These are phyloP conservation scores for Thielaviopsis ethacetica DNA, from an alignment of 2,329 filamentous ascomycete genomes.

Conservation along the genomic window DNA sequence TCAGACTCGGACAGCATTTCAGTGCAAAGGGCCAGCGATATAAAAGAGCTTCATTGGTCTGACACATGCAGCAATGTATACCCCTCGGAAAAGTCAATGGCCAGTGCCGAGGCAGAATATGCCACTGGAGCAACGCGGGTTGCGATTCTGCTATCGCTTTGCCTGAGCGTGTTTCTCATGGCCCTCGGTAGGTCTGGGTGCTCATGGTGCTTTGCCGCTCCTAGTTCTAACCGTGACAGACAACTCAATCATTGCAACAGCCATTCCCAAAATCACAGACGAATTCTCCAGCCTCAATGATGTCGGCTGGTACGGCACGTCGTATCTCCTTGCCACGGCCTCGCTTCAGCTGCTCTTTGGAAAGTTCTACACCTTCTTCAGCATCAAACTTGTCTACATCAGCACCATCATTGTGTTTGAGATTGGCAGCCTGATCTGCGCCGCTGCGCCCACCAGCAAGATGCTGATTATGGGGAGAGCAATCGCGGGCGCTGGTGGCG, in stretches of 20 bases:
- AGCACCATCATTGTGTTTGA: slow-evolving; percentile 25
- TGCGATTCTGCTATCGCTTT: slow-evolving; percentile 17
- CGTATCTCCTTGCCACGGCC: slow-evolving; percentile 26
- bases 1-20: too few species aligned
- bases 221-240: slow-evolving; percentile 14
- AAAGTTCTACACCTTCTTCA: slow-evolving; percentile 29
- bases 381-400: slow-evolving; percentile 26
- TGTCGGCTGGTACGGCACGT: slow-evolving; percentile 33
- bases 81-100: background rate
- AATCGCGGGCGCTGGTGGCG: slow-evolving; percentile 24
- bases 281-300: slow-evolving; percentile 28
- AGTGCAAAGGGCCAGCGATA: too few species aligned
- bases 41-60: too few species aligned
- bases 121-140: background rate
- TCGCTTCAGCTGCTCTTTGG: slow-evolving; percentile 25
- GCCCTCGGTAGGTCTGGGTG: slow-evolving; percentile 20
- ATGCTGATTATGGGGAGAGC: slow-evolving; percentile 22
- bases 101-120: background rate
- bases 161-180: slow-evolving; percentile 24
- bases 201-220: background rate
- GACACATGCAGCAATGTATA: too few species aligned
- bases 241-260: slow-evolving; percentile 27
- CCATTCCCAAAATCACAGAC: slow-evolving; percentile 27
- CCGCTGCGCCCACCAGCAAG: slow-evolving; percentile 18
- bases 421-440: slow-evolving; percentile 26